Conservation (phyloP, 768 basidiomycete genomes). For the Leccinum sublutescens region DNA sequence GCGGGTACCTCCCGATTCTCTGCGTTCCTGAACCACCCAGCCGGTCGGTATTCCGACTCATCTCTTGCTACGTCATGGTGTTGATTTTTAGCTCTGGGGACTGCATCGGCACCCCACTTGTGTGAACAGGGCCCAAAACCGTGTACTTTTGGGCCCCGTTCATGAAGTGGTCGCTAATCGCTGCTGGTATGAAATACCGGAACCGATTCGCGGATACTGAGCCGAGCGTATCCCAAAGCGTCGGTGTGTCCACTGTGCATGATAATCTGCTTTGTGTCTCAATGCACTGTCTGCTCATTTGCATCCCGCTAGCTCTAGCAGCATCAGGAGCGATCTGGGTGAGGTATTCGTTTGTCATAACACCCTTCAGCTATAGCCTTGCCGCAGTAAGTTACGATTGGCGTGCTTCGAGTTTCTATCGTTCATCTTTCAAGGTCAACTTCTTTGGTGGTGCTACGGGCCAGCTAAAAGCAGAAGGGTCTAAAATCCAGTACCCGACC, state of each 20-base stretch:
- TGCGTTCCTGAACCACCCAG: conserved; percentile 91
- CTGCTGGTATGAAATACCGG: conserved; percentile 81
- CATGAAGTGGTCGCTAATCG: conserved; percentile 91
- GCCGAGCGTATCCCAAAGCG: conserved; percentile 87
- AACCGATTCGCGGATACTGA: conserved; percentile 83
- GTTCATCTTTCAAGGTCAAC: conserved; percentile 48
- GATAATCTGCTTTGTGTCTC: neutral
- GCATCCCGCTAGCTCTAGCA: conserved; percentile 61
- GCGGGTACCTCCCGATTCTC: conserved; percentile 39
- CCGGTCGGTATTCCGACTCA: conserved; percentile 52
- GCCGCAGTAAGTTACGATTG: conserved; percentile 66
- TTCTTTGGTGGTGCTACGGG: conserved; percentile 71
- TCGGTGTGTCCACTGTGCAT: conserved; percentile 69
- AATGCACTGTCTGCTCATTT: conserved; percentile 3
- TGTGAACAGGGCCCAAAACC: conserved; percentile 69
- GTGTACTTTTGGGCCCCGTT: conserved; percentile 98
- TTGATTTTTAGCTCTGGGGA: conserved; percentile 8
- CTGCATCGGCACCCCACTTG: neutral
- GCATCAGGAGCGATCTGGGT: conserved; percentile 99
- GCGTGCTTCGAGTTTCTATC: conserved; percentile 29
- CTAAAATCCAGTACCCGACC: too few species aligned
- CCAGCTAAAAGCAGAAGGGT: neutral
- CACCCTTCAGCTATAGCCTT: conserved; percentile 87
- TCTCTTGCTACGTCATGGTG: neutral
- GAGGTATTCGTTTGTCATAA: conserved; percentile 86